Conservation (phyloP, 352 stramenopile genomes). For the Phytophthora sansomeana region DNA sequence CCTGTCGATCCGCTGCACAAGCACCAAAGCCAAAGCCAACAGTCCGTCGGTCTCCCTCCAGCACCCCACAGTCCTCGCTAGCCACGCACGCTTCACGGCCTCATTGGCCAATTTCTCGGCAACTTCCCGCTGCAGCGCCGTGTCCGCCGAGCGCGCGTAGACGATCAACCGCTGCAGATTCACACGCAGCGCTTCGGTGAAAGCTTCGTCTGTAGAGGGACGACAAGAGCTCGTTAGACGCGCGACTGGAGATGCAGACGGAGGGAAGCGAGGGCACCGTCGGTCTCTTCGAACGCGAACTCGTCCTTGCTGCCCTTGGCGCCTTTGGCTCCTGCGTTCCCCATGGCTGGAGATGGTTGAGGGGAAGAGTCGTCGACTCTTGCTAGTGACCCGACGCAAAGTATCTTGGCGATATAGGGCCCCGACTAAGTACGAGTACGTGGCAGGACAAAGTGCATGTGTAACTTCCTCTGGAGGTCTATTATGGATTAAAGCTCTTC, state of each 20-base stretch:
- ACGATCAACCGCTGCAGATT: slow-evolving; percentile 94
- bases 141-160: slow-evolving; percentile 93
- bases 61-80: background rate
- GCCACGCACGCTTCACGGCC: slow-evolving; percentile 89
- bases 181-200: slow-evolving; percentile 88
- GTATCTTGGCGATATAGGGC: background rate
- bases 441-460: background rate
- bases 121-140: slow-evolving; percentile 90
- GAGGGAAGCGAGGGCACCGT: slow-evolving; percentile 43
- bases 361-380: slow-evolving; percentile 13
- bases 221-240: background rate
- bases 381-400: background rate
- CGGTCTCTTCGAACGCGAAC: slow-evolving; percentile 79
- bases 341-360: slow-evolving; percentile 34
- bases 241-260: background rate
- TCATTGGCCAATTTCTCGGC: slow-evolving; percentile 96
- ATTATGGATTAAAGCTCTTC: no score
- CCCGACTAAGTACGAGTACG: background rate
- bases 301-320: slow-evolving; percentile 82
- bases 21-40: background rate
- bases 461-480: no score
- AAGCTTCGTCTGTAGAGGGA: slow-evolving; percentile 73
- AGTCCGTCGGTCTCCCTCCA: background rate
- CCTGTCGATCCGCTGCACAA: slow-evolving; percentile 87
- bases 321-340: slow-evolving; percentile 57